phyloP scores from a whole-genome alignment of 192 early-diverging fungal genomes.

The Backusella luteola region DNA sequence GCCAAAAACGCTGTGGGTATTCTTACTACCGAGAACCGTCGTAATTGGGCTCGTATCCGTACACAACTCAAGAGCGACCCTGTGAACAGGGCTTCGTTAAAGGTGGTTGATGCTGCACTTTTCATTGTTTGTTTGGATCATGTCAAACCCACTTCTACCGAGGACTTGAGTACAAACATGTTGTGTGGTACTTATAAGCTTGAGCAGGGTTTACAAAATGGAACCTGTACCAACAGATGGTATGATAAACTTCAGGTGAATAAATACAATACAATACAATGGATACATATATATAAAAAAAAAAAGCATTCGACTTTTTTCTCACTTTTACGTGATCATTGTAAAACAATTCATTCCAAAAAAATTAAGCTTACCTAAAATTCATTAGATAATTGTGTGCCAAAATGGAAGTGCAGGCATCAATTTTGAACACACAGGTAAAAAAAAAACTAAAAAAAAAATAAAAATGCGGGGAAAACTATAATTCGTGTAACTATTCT shows the following conservation, averaged over 20 bases:
- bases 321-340: conserved; percentile 2
- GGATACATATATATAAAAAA: not conserved
- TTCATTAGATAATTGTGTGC: conserved; percentile 61
- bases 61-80: conserved; percentile 50
- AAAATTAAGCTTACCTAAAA: not conserved
- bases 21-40: conserved; percentile 75
- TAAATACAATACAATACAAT: not conserved
- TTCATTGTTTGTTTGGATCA: conserved; percentile 82
- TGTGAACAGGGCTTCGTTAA: conserved; percentile 56
- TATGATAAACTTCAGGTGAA: conserved; percentile 71
- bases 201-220: conserved; percentile 43
- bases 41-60: conserved; percentile 69
- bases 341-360: not conserved
- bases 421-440: conserved; percentile 85
- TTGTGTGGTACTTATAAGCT: conserved; percentile 48
- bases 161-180: conserved; percentile 48
- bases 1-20: conserved; percentile 64
- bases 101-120: conserved; percentile 64
- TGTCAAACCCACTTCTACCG: conserved; percentile 37
- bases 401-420: conserved; percentile 81
- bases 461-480: not conserved
- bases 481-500: not conserved
- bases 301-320: not conserved
- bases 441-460: not conserved
- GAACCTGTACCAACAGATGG: conserved; percentile 75